Base-by-base conservation (phyloP, 768 basidiomycete genomes). In the Leucosporidium scottii region DNA sequence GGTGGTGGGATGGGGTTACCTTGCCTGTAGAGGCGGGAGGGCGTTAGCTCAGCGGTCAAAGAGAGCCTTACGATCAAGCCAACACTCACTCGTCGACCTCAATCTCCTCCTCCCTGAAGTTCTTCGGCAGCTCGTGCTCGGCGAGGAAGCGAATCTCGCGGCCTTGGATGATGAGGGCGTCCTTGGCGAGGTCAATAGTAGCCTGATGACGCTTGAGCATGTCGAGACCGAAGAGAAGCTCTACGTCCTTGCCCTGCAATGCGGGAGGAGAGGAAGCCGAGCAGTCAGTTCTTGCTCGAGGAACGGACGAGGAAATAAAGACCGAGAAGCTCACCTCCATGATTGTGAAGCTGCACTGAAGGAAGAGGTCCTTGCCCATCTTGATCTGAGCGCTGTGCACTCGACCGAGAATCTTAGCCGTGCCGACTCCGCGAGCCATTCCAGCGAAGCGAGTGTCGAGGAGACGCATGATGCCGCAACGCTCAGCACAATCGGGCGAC, bases 201-300 rank as follows among this genome's bases (percentile, higher is more conserved):
- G 93, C 94, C 76, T 96, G 93, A 77, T 97, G 90, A 0, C 93
- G 90, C 79, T 92, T 97, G 68, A 98, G 85, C 96, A 98, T 98
- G 82, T 99, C 96, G n/a, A 99, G 83, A 10, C 96, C 96, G 51
- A 99, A 87, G 4, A 99, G 82, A n/a, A 99, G 85, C 76, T 98
- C 94, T 56, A 98, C 92, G 65, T 89, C 87, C 39, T 87, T 85
- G 48, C 93, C 93, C 89, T 92, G 65, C 27, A 21, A 28, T 36
- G 13, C 15, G 39, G 8, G 39, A 44, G 13, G 39, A 17, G 39
- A 44, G 15, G 39, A 44, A 13, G 59, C 12, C 4, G 25, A 55
- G 25, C 34, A 34, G 54, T 61, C 49, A 62, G 50, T 30, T 20
- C 55, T 53, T 28, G 36, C 30, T 30, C 54, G n/a, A 49, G 39